Evolutionary conservation across 2,329 filamentous ascomycete genomes (phyloP), one percentile per base, ranked within the genome.

Genomic region (Remersonia thermophila): DNA sequence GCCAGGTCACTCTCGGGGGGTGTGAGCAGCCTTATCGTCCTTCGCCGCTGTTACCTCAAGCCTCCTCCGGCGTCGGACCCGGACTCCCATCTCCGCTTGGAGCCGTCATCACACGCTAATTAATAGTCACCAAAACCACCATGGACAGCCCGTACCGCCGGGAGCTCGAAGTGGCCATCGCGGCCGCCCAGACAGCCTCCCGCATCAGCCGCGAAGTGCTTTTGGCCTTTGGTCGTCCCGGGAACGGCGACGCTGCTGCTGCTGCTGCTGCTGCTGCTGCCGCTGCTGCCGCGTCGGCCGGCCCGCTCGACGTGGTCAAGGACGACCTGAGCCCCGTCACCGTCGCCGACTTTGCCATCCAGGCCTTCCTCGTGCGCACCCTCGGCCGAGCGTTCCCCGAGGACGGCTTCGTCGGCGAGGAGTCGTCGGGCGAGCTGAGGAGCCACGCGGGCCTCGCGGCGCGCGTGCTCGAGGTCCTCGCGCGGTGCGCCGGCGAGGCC

Each of bases 291-390:
- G 15, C n/a, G 8, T 8, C 14, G 2, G 34, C 33, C 9, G 30
- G 9, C 2, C 20, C 26, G 18, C 40, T 43, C 6, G 38, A 38
- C 16, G 52, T 72, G 16, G 58, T 65, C 40, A 76, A 76, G 43
- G 62, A 65, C 30, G 70, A 73, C 49, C 55, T 71, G 26, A 70
- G 65, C 37, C 70, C 69, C 2, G 72, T 75, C 32, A 76, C 72
- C 0, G 59, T 74, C 14, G 72, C 66, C 49, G 71, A 76, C 51
- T 74, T 75, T 44, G 71, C 71, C 36, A 65, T 73, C 39, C 71
- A 75, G 47, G 69, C 69, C 0, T 57, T 75, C 4, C 59, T 75
- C 66, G 27, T 30, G 5, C 55, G 62, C 27, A 65, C 66, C 2
- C 54, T 74, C 38, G 60, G 63, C 36, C 41, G 52, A 36, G 61